These are phyloP conservation scores for Termitomyces sp. DNA, from an alignment of 768 basidiomycete genomes.

Conservation along the genomic window DNA sequence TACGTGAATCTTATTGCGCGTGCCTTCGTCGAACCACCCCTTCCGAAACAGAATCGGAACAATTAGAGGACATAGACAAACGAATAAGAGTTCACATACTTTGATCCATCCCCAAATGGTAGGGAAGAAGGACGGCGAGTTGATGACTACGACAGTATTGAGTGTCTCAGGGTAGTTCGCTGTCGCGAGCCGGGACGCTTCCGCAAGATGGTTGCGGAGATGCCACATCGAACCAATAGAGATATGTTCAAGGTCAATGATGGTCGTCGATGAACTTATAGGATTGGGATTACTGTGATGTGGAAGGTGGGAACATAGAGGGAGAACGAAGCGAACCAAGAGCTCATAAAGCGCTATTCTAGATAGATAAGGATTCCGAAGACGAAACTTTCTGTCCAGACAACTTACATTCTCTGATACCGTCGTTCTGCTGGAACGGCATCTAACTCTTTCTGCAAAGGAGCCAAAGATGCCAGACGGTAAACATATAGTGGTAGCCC, in stretches of 20 bases:
- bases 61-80: neutral
- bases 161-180: conserved; percentile 83
- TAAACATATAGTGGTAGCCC: conserved; percentile 78
- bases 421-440: conserved; percentile 46
- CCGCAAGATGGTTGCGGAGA: conserved; percentile 65
- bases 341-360: conserved; percentile 64
- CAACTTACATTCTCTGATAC: conserved; percentile 65
- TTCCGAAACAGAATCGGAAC: conserved; percentile 15
- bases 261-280: conserved; percentile 55
- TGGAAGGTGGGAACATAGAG: conserved; percentile 56
- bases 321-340: conserved; percentile 60
- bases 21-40: conserved; percentile 79
- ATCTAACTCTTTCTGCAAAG: conserved; percentile 56
- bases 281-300: conserved; percentile 45
- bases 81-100: conserved; percentile 25
- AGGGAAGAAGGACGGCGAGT: conserved; percentile 78
- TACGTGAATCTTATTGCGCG: conserved; percentile 72
- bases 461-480: conserved; percentile 54
- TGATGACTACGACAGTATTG: conserved; percentile 61
- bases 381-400: neutral
- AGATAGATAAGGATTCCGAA: neutral
- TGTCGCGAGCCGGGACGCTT: conserved; percentile 68
- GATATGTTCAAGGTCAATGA: conserved; percentile 66
- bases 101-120: conserved; percentile 85
- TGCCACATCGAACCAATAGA: conserved; percentile 64